Evolutionary conservation across 225 moss, liverwort and hornwort species (phyloP).

Genomic region (Marchantia paleacea): DNA sequence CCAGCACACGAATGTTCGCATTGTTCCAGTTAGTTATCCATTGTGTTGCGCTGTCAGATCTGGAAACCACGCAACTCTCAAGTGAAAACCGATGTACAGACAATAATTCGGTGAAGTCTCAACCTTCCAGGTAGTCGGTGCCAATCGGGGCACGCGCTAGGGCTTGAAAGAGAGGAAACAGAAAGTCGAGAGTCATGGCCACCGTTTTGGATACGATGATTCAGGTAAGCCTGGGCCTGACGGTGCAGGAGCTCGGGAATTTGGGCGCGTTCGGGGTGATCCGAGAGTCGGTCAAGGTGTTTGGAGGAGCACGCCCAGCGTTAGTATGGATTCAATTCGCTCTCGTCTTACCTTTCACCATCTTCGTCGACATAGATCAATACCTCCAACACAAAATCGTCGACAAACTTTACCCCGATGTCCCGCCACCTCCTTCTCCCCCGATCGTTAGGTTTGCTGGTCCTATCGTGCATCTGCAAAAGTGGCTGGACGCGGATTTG

Average conservation of each 20-base stretch:
- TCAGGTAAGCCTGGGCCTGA: background rate
- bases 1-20: background rate
- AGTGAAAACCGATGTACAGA: background rate
- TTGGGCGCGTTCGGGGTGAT: slow-evolving; percentile 6
- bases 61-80: too few species aligned
- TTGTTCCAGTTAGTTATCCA: background rate
- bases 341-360: background rate
- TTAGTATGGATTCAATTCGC: slow-evolving; percentile 10
- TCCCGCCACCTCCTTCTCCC: background rate
- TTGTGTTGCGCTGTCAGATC: background rate
- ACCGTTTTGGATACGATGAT: background rate
- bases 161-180: background rate
- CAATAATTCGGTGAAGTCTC: background rate
- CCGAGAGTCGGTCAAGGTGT: background rate
- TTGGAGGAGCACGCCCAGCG: background rate
- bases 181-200: background rate
- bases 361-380: background rate
- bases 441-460: background rate
- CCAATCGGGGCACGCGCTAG: too few species aligned
- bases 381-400: slow-evolving; percentile 1
- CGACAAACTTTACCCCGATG: background rate
- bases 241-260: background rate
- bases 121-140: background rate
- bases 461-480: too few species aligned
- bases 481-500: background rate